phyloP scores from a whole-genome alignment of 306 rosid species.

The Crotalaria pallida region DNA sequence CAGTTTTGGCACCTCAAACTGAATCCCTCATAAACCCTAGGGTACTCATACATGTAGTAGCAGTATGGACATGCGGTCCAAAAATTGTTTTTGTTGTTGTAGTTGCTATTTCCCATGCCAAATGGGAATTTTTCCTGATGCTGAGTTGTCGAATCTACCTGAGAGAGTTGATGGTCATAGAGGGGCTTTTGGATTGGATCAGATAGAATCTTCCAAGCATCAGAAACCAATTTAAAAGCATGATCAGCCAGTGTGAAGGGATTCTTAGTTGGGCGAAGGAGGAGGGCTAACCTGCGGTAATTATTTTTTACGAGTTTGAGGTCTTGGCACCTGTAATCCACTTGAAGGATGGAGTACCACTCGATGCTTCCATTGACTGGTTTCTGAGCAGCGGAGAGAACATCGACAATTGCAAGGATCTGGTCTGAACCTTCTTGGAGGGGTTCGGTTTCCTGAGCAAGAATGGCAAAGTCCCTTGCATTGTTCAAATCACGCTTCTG shows the following conservation, averaged over 20 bases:
- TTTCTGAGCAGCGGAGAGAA: constrained; percentile 56
- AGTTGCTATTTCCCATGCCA: no score
- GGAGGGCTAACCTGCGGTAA: constrained; percentile 71
- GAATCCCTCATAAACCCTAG: constrained; percentile 63
- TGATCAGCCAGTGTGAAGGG: constrained; percentile 56
- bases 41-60: constrained; percentile 63
- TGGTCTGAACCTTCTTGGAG: constrained; percentile 84
- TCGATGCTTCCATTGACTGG: constrained; percentile 53
- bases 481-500: constrained; percentile 68
- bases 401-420: constrained; percentile 81
- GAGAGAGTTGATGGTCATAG: constrained; percentile 48
- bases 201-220: constrained; percentile 75
- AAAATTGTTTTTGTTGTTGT: constrained; percentile 36
- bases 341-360: constrained; percentile 76
- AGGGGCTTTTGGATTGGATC: constrained; percentile 48
- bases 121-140: constrained; percentile 51
- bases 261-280: constrained; percentile 88
- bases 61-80: constrained; percentile 98
- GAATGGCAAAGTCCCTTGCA: constrained; percentile 61
- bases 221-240: constrained; percentile 70
- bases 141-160: constrained; percentile 20
- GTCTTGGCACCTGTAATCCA: constrained; percentile 54
- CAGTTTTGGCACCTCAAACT: constrained; percentile 85
- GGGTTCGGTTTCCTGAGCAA: constrained; percentile 89
- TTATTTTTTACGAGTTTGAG: constrained; percentile 48